Conservation (phyloP, 2,329 filamentous ascomycete species). For the Cercospora canescens region DNA sequence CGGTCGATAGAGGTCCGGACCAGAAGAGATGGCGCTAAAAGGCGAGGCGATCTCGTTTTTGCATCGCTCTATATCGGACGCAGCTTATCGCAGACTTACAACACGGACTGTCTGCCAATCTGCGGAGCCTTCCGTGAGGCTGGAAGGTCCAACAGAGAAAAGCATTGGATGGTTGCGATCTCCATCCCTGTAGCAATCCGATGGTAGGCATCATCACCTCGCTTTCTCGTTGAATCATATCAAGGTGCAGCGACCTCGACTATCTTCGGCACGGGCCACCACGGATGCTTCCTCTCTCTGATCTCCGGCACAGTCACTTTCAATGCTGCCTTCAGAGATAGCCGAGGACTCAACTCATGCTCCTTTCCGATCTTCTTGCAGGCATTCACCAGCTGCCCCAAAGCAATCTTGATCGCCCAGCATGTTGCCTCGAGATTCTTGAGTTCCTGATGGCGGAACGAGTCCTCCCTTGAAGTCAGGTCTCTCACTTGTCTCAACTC, state of each 20-base stretch:
- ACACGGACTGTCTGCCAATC: neutral
- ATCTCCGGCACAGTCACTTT: conserved; percentile 40
- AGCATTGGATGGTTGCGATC: neutral
- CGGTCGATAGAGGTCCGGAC: neutral
- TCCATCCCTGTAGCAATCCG: neutral
- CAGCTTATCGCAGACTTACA: neutral
- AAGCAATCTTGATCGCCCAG: conserved; percentile 32
- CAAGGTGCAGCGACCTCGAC: conserved; percentile 4
- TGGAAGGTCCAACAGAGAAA: too few species aligned
- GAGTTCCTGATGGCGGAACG: conserved; percentile 21
- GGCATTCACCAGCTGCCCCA: conserved; percentile 24
- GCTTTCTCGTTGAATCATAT: neutral
- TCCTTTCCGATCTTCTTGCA: conserved; percentile 25
- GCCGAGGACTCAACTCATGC: neutral
- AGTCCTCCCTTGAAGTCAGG: neutral
- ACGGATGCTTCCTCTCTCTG: conserved; percentile 44
- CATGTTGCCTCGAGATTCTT: conserved; percentile 39
- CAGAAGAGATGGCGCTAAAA: neutral
- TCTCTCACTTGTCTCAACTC: conserved; percentile 23
- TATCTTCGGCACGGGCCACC: conserved; percentile 51
- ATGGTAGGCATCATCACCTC: neutral
- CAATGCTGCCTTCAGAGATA: conserved; percentile 24
- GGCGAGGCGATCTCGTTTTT: neutral
- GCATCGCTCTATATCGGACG: neutral
- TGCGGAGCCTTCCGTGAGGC: neutral